These are phyloP conservation scores for Metschnikowia sp. DNA, from an alignment of 805 yeast genomes.

Conservation along the genomic window DNA sequence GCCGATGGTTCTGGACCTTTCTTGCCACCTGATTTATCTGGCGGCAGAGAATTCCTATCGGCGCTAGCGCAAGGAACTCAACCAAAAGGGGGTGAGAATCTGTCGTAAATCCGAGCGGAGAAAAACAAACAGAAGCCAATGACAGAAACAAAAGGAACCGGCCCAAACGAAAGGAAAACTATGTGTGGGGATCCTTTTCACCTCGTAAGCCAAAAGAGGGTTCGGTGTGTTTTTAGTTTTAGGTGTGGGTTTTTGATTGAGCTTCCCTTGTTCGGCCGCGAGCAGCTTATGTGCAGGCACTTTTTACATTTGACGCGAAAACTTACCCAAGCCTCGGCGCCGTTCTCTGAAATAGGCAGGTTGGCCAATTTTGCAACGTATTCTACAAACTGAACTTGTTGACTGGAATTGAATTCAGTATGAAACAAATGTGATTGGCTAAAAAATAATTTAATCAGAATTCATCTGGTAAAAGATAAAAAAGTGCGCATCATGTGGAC, in stretches of 20 bases:
- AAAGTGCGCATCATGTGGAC: no score
- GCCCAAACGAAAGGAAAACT: slow-evolving; percentile 1
- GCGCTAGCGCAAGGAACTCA: no score
- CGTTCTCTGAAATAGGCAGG: background rate
- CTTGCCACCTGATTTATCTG: no score
- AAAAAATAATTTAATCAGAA: no score
- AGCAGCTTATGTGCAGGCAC: slow-evolving; percentile 2
- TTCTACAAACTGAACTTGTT: no score
- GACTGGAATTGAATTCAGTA: no score
- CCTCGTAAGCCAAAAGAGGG: slow-evolving; percentile 3
- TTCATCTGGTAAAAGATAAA: no score
- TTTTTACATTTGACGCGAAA: background rate
- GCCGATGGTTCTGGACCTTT: no score
- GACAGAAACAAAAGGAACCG: background rate
- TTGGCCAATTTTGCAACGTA: background rate
- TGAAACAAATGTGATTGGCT: no score
- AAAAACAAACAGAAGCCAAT: background rate
- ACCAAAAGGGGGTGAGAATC: no score
- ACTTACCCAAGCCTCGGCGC: background rate
- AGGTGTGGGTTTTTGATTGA: slow-evolving; percentile 5
- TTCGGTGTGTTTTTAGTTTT: slow-evolving; percentile 1
- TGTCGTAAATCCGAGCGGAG: background rate
- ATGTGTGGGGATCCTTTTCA: slow-evolving; percentile 1
- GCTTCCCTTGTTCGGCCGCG: slow-evolving; percentile 10
- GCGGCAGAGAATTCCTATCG: no score